phyloP scores from a whole-genome alignment of 805 yeast species.

The Cyberlindnera nakhonratchasimensis region DNA sequence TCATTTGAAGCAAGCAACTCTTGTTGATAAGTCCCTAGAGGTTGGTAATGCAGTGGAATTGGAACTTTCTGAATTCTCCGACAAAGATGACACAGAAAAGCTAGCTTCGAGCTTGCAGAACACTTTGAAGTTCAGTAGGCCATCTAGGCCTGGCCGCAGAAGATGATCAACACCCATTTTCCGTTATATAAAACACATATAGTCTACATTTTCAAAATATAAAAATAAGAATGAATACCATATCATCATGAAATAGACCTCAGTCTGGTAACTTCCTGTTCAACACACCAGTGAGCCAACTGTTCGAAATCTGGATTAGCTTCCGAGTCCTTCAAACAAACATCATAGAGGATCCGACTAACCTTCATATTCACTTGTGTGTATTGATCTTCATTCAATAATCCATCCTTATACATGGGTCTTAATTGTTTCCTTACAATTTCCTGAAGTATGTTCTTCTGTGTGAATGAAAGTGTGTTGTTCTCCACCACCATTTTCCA shows the following conservation, averaged over 20 bases:
- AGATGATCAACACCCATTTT: constrained; percentile 14
- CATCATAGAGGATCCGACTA: constrained; percentile 54
- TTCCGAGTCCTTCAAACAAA: constrained; percentile 20
- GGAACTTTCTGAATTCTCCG: constrained; percentile 48
- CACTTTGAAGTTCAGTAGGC: constrained; percentile 49
- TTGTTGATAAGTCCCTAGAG: constrained; percentile 48
- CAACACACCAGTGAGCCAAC: constrained; percentile 18
- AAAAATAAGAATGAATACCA: not conserved
- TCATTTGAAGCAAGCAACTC: constrained; percentile 38
- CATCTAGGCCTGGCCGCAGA: constrained; percentile 68
- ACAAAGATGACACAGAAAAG: constrained; percentile 18
- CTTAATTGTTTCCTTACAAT: constrained; percentile 52
- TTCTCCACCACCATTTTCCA: constrained; percentile 12
- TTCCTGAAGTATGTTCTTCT: constrained; percentile 55
- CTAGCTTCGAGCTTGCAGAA: constrained; percentile 11
- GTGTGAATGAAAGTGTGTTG: constrained; percentile 31
- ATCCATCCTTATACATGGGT: constrained; percentile 41
- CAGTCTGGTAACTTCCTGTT: constrained; percentile 2
- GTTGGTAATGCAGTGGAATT: constrained; percentile 72
- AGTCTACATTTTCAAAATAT: not conserved
- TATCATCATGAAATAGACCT: not conserved
- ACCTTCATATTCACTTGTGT: constrained; percentile 60
- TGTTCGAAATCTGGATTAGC: constrained; percentile 14
- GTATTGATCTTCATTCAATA: constrained; percentile 40
- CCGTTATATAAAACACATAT: not conserved